Conservation (phyloP, 208 protist genomes). For the Herpetomonas tarakana region DNA sequence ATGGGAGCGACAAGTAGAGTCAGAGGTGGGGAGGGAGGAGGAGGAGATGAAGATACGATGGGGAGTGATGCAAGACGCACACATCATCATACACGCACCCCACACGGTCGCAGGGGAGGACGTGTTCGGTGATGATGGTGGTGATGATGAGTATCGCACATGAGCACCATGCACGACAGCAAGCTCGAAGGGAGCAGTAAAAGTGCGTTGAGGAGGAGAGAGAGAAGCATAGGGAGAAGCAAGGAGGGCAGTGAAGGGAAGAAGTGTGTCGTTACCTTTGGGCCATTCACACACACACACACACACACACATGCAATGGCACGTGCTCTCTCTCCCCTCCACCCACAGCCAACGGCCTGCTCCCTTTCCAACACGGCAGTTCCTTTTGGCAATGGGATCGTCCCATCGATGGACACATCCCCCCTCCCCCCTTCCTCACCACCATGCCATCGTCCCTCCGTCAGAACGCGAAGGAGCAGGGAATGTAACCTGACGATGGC, state of each 20-base stretch:
- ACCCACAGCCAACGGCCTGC: background rate
- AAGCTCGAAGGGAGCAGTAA: background rate
- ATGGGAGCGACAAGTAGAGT: background rate
- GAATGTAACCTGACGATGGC: background rate
- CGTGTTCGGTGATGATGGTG: too few relatives aligned
- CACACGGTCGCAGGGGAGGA: too few relatives aligned
- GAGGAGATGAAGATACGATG: background rate
- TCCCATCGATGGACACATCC: background rate
- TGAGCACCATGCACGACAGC: too few relatives aligned
- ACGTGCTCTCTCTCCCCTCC: too few relatives aligned
- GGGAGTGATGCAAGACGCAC: background rate
- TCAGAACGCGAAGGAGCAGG: background rate
- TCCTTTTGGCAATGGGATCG: background rate
- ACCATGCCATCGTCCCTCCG: background rate
- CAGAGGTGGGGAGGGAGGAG: background rate
- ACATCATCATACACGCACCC: background rate
- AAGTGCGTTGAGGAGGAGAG: background rate
- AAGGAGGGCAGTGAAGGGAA: background rate
- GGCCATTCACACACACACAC: background rate
- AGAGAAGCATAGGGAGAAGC: background rate
- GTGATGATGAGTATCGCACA: too few relatives aligned
- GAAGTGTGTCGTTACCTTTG: background rate
- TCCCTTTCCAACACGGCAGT: background rate
- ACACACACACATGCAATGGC: background rate
- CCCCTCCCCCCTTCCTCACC: background rate